These are phyloP conservation scores for Solanum lignicaule DNA, from an alignment of 257 asterid species.

Conservation along the genomic window DNA sequence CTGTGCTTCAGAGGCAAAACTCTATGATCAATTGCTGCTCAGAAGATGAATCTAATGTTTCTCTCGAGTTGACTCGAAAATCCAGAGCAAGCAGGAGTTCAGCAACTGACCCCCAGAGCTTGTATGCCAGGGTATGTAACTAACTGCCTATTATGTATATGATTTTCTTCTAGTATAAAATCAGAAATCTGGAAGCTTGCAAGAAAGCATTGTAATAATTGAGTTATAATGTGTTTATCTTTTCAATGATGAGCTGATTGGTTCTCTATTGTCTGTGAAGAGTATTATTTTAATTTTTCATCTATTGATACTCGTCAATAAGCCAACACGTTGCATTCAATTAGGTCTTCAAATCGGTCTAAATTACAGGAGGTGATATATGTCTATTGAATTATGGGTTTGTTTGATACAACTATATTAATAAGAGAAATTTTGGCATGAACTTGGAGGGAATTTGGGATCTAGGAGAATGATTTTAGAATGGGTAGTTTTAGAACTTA, in stretches of 20 bases:
- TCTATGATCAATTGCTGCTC: slow-evolving; percentile 29
- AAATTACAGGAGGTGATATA: neutral
- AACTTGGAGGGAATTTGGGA: too few species aligned
- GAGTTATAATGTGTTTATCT: neutral
- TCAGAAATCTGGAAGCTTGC: neutral
- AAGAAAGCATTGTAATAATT: neutral
- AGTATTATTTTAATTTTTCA: neutral
- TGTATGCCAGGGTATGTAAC: slow-evolving; percentile 61
- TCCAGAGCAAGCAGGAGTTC: slow-evolving; percentile 47
- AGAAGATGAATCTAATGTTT: slow-evolving; percentile 37
- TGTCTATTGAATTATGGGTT: too few species aligned
- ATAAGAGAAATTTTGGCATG: too few species aligned
- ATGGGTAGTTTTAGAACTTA: too few species aligned
- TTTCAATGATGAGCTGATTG: neutral
- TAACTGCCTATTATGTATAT: neutral
- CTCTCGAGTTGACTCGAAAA: slow-evolving; percentile 26
- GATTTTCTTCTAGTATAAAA: neutral
- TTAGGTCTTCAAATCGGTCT: neutral
- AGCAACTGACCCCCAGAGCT: slow-evolving; percentile 85
- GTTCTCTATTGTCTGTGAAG: neutral
- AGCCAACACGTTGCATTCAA: neutral
- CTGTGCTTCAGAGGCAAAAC: slow-evolving; percentile 14
- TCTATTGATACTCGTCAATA: neutral
- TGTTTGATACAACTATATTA: too few species aligned
- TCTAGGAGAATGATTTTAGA: too few species aligned